Base-by-base conservation (phyloP, 2,329 filamentous ascomycete genomes). In the Zymoseptoria pseudotritici region DNA sequence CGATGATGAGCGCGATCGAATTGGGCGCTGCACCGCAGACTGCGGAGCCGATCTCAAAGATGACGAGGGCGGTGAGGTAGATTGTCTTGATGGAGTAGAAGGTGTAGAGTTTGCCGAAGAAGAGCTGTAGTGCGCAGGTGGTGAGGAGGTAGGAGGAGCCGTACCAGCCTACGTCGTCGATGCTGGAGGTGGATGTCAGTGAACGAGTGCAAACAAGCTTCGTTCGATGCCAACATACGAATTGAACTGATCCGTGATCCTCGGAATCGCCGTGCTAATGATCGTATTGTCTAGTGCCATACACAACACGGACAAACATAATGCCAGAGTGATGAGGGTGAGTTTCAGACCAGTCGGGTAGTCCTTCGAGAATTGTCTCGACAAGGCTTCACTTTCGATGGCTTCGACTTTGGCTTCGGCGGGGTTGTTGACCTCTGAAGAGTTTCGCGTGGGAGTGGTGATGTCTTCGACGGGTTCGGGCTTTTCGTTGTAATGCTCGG, bases 11-110 rank as follows among this genome's bases (percentile, higher is more conserved):
- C 17, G 79, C 75, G 2, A 68, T 75, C 4, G 77, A 80, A 63
- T 75, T 80, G 11, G 79, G 79, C 7, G 80, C 80, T 26, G 77
- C 74, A 64, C 77, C 81, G 61, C 80, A 82, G 57, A 83, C 72
- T 11, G 79, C 71, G n/a, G 77, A 79, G 19, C 81, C 81, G 56
- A 82, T 58, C 65, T 82, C 79, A 68, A 83, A 83, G 67, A 80
- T 75, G 61, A 72, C 64, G 22, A 81, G 71, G 0, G 76, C 76
- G 17, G 63, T 62, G 8, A 82, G 63, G 66, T 76, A 81, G 51
- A 78, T 70, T 73, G 73, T 78, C 68, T 82, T 82, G 67, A 76
- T 68, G 1, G 69, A 69, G 66, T 77, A 79, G 70, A 75, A 79
- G 29, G 76, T 78, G 68, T 79, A 80, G 56, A 80, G 72, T 17